These are phyloP conservation scores for Linderniella brevidens DNA, from an alignment of 257 asterid genomes.

Conservation along the genomic window DNA sequence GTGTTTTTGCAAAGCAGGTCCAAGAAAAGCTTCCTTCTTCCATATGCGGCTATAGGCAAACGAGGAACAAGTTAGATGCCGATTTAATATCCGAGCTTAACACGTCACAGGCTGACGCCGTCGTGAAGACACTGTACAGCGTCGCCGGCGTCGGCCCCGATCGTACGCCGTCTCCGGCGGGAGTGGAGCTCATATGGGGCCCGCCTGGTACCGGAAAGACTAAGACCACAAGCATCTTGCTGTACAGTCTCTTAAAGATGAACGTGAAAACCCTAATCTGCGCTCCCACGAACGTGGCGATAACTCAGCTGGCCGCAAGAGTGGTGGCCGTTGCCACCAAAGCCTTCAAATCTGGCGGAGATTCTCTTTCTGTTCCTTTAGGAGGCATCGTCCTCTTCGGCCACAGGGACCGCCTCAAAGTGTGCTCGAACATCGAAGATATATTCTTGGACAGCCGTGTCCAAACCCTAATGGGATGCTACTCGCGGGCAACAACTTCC, in stretches of 20 bases:
- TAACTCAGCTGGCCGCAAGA: slow-evolving; percentile 31
- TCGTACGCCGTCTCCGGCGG: slow-evolving; percentile 10
- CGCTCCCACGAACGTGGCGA: slow-evolving; percentile 56
- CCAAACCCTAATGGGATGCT: slow-evolving; percentile 16
- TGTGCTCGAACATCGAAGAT: slow-evolving; percentile 19
- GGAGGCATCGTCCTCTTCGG: slow-evolving; percentile 35
- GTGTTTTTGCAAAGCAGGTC: not conserved
- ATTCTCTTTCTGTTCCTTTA: slow-evolving; percentile 5
- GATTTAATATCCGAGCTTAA: slow-evolving; percentile 15
- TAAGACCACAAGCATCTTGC: slow-evolving; percentile 20
- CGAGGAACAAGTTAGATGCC: too few species aligned
- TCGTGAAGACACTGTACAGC: slow-evolving; percentile 19
- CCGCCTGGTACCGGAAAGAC: slow-evolving; percentile 69
- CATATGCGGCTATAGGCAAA: not conserved
- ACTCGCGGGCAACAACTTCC: slow-evolving; percentile 15
- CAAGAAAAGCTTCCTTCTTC: not conserved
- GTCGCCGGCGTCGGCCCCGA: slow-evolving; percentile 9
- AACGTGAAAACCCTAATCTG: slow-evolving; percentile 31
- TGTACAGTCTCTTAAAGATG: slow-evolving; percentile 24
- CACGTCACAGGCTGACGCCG: slow-evolving; percentile 26
- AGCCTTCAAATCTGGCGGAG: too few species aligned
- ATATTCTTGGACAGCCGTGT: slow-evolving; percentile 27
- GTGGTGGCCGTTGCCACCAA: slow-evolving; percentile 10
- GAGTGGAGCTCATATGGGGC: slow-evolving; percentile 37
- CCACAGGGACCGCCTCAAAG: slow-evolving; percentile 19